These are phyloP conservation scores for Alternaria triticina DNA, from an alignment of 2,329 filamentous ascomycete genomes.

Conservation along the genomic window DNA sequence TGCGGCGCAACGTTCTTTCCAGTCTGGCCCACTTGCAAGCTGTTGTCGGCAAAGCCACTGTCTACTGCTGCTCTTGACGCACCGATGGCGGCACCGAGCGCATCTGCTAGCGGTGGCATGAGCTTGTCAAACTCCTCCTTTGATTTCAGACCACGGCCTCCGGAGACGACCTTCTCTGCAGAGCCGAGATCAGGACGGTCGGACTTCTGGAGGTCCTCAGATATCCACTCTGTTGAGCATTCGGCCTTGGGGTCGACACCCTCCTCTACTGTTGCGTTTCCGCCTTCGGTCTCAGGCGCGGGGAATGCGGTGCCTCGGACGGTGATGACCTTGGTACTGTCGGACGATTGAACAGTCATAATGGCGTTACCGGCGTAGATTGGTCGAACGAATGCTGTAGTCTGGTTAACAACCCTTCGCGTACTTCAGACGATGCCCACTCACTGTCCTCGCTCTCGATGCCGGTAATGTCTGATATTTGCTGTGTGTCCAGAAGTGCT, in stretches of 20 bases:
- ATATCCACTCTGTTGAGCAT: conserved; percentile 83
- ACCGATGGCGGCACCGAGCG: conserved; percentile 92
- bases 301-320: conserved; percentile 93
- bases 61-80: conserved; percentile 95
- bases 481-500: conserved; percentile 88
- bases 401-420: conserved; percentile 2
- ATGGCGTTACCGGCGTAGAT: conserved; percentile 99
- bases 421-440: conserved; percentile 30
- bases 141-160: conserved; percentile 92
- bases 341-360: conserved; percentile 89
- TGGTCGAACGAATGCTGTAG: conserved; percentile 80
- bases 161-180: conserved; percentile 88
- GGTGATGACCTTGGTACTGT: conserved; percentile 86
- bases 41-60: conserved; percentile 97
- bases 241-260: conserved; percentile 83
- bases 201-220: conserved; percentile 89
- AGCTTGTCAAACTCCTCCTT: conserved; percentile 96
- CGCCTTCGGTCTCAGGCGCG: conserved; percentile 71
- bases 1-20: conserved; percentile 98
- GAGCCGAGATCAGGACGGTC: conserved; percentile 92
- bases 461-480: conserved; percentile 87
- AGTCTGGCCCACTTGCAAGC: conserved; percentile 95
- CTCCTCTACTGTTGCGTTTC: conserved; percentile 77
- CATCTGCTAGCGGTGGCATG: conserved; percentile 90
- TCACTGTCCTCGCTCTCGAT: conserved; percentile 86